Evolutionary conservation across 257 asterid genomes (phyloP), one percentile per base, ranked within the genome.

Genomic region (Solanum gracilifrons): DNA sequence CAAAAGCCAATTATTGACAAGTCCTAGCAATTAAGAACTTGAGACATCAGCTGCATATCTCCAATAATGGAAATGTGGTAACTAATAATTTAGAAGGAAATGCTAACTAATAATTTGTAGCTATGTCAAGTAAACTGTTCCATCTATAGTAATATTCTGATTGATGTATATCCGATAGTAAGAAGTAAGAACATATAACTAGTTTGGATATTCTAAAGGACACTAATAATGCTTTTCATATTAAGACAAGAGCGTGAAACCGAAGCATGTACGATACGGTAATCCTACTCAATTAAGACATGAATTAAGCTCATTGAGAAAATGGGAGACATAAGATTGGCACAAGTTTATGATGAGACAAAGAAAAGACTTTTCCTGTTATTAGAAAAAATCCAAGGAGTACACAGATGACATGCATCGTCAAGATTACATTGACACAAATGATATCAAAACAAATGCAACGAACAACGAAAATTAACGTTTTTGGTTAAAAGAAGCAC

Each of bases 361-460:
- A 43, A 85, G 84, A 74, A 39, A 29, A 41, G 85, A 87, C 69
- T 88, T 86, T 86, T 88, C 88, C 87, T 87, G 89, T 91, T 92
- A 92, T 92, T 92, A 73, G 87, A 90, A 87, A 86, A 86, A 82
- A 90, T 83, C 89, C 88, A 87, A 87, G 88, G 87, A 89, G 87
- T 87, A 90, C 83, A 80, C 31, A 76, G 88, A 92, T 41, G 90
- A 82, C 87, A 88, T 87, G 87, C 72, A 88, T 46, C 25, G 80
- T 88, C 90, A 90, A 88, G 86, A 90, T 85, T 84, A 83, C 87
- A 41, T 58, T 48, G 60, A 87, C 90, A 88, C 83, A 90, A 62
- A 80, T 21, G 82, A 89, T 37, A 90, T 89, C 89, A 90, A 90
- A 90, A 88, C 89, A 91, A 91, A 93, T 88, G 91, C 91, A 89